Evolutionary conservation across 2,329 filamentous ascomycete genomes (phyloP).

Genomic region (Onygenales sp.): DNA sequence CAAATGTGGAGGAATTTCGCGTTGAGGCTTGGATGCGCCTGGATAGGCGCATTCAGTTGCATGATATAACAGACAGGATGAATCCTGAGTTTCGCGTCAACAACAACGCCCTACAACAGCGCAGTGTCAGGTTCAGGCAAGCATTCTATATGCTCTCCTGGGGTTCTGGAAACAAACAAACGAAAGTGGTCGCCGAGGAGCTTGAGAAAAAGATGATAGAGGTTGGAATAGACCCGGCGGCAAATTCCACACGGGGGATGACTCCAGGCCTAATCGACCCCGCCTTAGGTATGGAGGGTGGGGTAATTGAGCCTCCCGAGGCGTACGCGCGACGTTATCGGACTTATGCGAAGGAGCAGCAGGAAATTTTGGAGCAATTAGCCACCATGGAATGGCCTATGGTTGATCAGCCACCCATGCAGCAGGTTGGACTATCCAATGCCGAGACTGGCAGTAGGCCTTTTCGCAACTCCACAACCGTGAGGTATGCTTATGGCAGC

Average conservation of each 20-base stretch:
- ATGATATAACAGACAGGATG: constrained; percentile 22
- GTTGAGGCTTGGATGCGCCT: constrained; percentile 25
- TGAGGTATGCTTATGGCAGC: too few species aligned
- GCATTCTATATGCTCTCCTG: constrained; percentile 19
- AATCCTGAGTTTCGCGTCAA: constrained; percentile 11
- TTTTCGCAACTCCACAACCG: too few species aligned
- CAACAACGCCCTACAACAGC: constrained; percentile 21
- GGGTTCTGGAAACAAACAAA: constrained; percentile 17
- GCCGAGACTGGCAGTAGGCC: too few species aligned
- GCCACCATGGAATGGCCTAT: background rate
- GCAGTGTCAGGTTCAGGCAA: constrained; percentile 18
- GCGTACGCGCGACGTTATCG: background rate
- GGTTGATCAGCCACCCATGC: background rate
- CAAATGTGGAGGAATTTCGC: constrained; percentile 21
- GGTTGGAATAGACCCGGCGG: constrained; percentile 2
- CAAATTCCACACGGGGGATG: constrained; percentile 14
- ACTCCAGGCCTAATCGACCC: constrained; percentile 12
- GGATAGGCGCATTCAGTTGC: constrained; percentile 18
- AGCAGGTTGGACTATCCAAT: background rate
- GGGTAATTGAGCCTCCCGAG: constrained; percentile 8
- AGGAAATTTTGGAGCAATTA: background rate
- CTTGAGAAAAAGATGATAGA: constrained; percentile 2
- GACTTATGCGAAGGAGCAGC: background rate
- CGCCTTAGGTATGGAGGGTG: constrained; percentile 5
- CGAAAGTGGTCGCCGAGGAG: constrained; percentile 7